These are phyloP conservation scores for Cercis canadensis DNA, from an alignment of 306 rosid genomes.

Conservation along the genomic window DNA sequence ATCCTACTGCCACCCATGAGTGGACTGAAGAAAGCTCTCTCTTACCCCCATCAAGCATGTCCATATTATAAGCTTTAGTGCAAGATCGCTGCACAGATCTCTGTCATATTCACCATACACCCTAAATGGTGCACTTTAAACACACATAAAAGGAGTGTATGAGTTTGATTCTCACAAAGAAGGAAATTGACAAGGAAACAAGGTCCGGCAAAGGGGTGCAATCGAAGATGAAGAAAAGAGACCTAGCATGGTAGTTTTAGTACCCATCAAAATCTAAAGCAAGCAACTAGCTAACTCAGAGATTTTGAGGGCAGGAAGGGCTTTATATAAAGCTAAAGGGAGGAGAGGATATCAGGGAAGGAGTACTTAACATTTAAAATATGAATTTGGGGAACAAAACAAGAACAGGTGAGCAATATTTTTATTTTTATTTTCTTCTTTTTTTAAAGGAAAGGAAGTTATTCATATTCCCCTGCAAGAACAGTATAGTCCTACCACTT, in stretches of 20 bases:
- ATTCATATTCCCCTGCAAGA: conserved; percentile 63
- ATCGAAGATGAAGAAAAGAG: background rate
- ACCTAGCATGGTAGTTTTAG: background rate
- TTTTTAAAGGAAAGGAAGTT: conserved; percentile 34
- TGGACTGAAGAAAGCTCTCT: conserved; percentile 99
- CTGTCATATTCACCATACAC: background rate
- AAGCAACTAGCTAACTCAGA: conserved; percentile 34
- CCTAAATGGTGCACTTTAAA: background rate
- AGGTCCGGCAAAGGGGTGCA: background rate
- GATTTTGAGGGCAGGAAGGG: conserved; percentile 16
- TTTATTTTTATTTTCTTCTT: background rate
- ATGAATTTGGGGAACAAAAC: conserved; percentile 2
- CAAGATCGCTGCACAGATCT: conserved; percentile 18
- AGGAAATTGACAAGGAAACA: background rate
- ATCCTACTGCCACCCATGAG: conserved; percentile 60
- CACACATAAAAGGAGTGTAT: no score
- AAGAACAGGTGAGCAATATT: conserved; percentile 3
- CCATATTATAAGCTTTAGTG: background rate
- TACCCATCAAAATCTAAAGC: background rate
- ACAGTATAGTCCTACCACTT: conserved; percentile 38
- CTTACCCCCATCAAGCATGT: background rate
- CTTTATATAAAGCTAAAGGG: conserved; percentile 52
- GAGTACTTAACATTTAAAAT: conserved; percentile 9
- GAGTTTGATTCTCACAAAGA: background rate
- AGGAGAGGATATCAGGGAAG: conserved; percentile 25